These are phyloP conservation scores for Xylariales sp. DNA, from an alignment of 2,329 filamentous ascomycete species.

Conservation along the genomic window DNA sequence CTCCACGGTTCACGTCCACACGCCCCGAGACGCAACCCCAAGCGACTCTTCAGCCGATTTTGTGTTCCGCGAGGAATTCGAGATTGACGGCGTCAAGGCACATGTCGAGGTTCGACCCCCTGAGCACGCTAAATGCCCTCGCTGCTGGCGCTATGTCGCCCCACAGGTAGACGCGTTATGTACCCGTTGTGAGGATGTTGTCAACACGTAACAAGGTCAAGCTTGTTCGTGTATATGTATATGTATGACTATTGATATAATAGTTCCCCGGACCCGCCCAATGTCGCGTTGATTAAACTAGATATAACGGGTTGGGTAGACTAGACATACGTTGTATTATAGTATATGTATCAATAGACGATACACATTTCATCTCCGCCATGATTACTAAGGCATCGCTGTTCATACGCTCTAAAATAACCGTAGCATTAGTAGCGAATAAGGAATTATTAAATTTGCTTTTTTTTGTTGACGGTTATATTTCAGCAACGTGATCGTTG, in stretches of 20 bases:
- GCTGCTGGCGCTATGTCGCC: slow-evolving; percentile 92
- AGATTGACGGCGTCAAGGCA: slow-evolving; percentile 52
- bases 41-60: slow-evolving; percentile 29
- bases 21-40: slow-evolving; percentile 54
- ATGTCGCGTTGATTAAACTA: neutral
- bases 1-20: slow-evolving; percentile 54
- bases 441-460: too few relatives aligned
- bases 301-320: neutral
- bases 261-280: neutral
- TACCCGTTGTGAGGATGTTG: slow-evolving; percentile 75
- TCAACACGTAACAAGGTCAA: slow-evolving; percentile 49
- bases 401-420: too few relatives aligned
- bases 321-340: slow-evolving; percentile 19
- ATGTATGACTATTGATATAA: neutral
- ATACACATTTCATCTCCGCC: slow-evolving; percentile 25
- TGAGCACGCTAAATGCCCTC: slow-evolving; percentile 75
- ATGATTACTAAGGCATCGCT: too few relatives aligned
- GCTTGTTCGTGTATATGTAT: neutral
- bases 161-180: slow-evolving; percentile 75
- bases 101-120: slow-evolving; percentile 62
- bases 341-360: slow-evolving; percentile 26
- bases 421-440: too few relatives aligned
- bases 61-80: slow-evolving; percentile 56
- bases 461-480: too few relatives aligned
- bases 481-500: too few relatives aligned